Percentiles rank a stretch among this genome's conserved stretches.
Conservation (phyloP, 495 filamentous ascomycete species). For the Tuber calosporum region DNA sequence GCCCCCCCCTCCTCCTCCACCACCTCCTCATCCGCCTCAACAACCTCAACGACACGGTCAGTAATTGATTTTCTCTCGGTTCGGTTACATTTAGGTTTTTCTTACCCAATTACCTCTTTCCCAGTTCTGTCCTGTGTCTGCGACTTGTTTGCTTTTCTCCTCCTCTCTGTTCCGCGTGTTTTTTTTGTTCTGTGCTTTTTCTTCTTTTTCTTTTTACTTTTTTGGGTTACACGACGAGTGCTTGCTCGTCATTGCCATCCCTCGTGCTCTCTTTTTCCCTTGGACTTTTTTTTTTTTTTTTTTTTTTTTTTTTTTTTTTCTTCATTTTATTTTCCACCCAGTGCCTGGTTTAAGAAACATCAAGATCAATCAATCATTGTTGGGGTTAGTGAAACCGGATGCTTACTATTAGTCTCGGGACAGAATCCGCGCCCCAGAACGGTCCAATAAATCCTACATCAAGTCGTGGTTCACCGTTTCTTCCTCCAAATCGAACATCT, state of each 20-base stretch:
- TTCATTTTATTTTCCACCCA: too few relatives aligned
- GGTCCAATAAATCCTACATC: conserved; percentile 36
- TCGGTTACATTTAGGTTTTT: neutral
- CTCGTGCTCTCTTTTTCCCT: conserved; percentile 34
- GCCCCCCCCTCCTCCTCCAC: conserved; percentile 25
- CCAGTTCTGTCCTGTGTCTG: conserved; percentile 21
- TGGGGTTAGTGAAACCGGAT: conserved; percentile 22
- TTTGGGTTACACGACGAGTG: conserved; percentile 35
- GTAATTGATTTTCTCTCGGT: conserved; percentile 22
- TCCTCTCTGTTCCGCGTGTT: conserved; percentile 19
- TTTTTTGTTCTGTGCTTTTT: neutral
- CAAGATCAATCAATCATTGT: conserved; percentile 32
- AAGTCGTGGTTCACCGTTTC: conserved; percentile 35
- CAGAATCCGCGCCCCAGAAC: conserved; percentile 40
- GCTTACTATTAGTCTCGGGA: conserved; percentile 28
- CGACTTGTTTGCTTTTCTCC: conserved; percentile 30
- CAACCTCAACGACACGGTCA: conserved; percentile 37
- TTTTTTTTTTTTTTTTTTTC: too few relatives aligned
- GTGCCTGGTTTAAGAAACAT: conserved; percentile 26
- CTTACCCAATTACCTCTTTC: conserved; percentile 12
- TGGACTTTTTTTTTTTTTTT: conserved; percentile 23
- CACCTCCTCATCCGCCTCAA: conserved; percentile 26
- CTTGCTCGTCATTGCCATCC: conserved; percentile 30
- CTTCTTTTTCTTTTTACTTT: too few relatives aligned
- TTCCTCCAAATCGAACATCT: conserved; percentile 36